Evolutionary conservation across 2,329 filamentous ascomycete species (phyloP), one percentile per base, ranked within the genome.

Genomic region (Albifimbria verrucaria): DNA sequence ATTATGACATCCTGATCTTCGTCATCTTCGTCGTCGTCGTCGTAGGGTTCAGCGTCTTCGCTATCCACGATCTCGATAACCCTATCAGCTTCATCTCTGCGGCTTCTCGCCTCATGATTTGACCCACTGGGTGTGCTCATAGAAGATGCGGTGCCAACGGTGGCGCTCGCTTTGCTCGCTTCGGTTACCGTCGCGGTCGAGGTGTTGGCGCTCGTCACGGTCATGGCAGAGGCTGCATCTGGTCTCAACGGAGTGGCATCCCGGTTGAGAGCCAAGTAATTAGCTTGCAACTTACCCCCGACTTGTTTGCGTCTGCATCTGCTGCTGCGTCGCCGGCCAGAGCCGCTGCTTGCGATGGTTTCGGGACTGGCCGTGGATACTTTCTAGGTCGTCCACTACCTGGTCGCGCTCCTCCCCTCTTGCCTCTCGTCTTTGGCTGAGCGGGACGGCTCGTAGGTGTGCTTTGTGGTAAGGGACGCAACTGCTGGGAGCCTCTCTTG

Each of bases 301-400:
- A n/a, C n/a, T n/a, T n/a, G n/a, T n/a, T n/a, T n/a, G n/a, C n/a
- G n/a, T n/a, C n/a, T n/a, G n/a, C n/a, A n/a, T n/a, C n/a, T n/a
- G n/a, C n/a, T n/a, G n/a, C n/a, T n/a, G n/a, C n/a, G n/a, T n/a
- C n/a, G n/a, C n/a, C n/a, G n/a, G n/a, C n/a, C n/a, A n/a, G n/a
- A n/a, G n/a, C n/a, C n/a, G n/a, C n/a, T n/a, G 32, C 12, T 4
- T 47, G 50, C 24, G 52, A 44, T 11, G 57, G 48, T 50, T 64
- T 65, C 9, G 57, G 58, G 20, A 51, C 56, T 17, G 57, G 54
- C 42, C 65, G 65, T 26, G 68, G 69, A 39, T 72, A 68, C 59
- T 72, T 72, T 60, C 70, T 69, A 62, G 70, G 70, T 45, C 70
- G 63, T 24, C 70, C 70, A 53, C 70, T 72, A 11, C 70, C 70